Percentiles rank a stretch among this genome's conserved stretches.
Evolutionary conservation across 108 stramenopile genomes (phyloP).

Genomic region (Parietichytrium sp.): DNA sequence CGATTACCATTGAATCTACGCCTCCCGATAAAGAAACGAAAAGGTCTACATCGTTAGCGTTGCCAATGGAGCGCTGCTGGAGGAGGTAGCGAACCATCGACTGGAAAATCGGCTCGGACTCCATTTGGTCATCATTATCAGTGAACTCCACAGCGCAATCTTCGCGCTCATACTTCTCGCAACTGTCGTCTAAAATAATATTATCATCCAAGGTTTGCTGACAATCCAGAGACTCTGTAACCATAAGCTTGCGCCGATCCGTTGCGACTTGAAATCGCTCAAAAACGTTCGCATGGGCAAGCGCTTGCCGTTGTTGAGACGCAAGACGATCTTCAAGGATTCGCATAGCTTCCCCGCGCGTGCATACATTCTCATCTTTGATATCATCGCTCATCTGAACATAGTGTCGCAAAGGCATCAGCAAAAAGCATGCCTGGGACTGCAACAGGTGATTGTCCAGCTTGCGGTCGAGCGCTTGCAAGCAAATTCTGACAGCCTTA

Average conservation of each 20-base stretch:
- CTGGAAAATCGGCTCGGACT: neutral
- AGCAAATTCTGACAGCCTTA: neutral
- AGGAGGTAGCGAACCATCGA: neutral
- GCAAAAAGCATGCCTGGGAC: neutral
- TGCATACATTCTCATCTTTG: neutral
- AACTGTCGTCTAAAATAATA: neutral
- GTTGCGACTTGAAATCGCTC: conserved; percentile 4
- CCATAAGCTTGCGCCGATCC: neutral
- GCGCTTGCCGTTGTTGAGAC: neutral
- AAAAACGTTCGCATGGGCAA: neutral
- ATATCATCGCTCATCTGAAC: neutral
- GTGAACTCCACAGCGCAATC: too few relatives aligned
- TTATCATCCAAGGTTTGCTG: neutral
- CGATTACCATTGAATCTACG: conserved; percentile 97
- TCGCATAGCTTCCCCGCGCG: neutral
- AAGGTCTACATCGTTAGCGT: conserved; percentile 39
- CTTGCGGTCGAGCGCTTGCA: neutral
- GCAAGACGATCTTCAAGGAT: neutral
- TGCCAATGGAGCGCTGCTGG: neutral
- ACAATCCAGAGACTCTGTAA: neutral
- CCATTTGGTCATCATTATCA: too few relatives aligned
- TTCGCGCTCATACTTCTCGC: neutral
- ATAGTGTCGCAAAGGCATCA: neutral
- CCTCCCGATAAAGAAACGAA: conserved; percentile 90
- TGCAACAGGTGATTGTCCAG: conserved; percentile 1